Percentiles rank a stretch among this genome's conserved stretches.
Evolutionary conservation across 225 moss, liverwort and hornwort genomes (phyloP).

Genomic region (Straminergon stramineum): DNA sequence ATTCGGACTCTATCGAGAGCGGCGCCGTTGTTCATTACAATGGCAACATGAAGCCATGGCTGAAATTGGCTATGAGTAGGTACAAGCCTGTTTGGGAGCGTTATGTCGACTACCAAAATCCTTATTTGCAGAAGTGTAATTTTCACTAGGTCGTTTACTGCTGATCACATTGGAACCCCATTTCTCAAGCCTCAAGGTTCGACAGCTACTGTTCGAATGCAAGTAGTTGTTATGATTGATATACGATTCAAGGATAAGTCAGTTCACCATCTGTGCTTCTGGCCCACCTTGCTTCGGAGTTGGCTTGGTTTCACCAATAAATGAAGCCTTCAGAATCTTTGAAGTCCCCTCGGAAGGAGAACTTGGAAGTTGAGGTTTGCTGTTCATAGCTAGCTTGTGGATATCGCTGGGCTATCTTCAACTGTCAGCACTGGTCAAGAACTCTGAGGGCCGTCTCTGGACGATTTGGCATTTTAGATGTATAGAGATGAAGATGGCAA

Average conservation of each 20-base stretch:
- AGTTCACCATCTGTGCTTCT: neutral
- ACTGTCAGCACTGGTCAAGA: neutral
- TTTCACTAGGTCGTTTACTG: conserved; percentile 25
- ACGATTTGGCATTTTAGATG: neutral
- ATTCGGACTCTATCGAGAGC: conserved; percentile 37
- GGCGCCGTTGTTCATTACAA: conserved; percentile 60
- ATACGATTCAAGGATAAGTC: neutral
- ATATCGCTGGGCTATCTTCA: neutral
- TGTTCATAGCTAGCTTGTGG: neutral
- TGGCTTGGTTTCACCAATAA: conserved; percentile 9
- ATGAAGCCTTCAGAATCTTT: neutral
- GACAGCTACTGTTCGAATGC: neutral
- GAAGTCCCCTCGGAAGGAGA: neutral
- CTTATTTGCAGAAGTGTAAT: conserved; percentile 45
- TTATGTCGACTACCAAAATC: conserved; percentile 39
- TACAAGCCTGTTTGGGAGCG: conserved; percentile 59
- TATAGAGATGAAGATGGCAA: conserved; percentile 1
- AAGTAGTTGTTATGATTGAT: neutral
- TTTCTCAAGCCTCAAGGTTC: neutral
- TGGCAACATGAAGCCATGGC: conserved; percentile 63
- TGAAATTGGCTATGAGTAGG: conserved; percentile 54
- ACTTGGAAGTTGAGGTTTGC: neutral
- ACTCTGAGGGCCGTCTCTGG: neutral
- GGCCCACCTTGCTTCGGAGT: neutral
- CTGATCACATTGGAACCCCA: conserved; percentile 6